Base-by-base conservation (phyloP, 192 early-diverging fungal genomes). In the Linnemannia zychae region DNA sequence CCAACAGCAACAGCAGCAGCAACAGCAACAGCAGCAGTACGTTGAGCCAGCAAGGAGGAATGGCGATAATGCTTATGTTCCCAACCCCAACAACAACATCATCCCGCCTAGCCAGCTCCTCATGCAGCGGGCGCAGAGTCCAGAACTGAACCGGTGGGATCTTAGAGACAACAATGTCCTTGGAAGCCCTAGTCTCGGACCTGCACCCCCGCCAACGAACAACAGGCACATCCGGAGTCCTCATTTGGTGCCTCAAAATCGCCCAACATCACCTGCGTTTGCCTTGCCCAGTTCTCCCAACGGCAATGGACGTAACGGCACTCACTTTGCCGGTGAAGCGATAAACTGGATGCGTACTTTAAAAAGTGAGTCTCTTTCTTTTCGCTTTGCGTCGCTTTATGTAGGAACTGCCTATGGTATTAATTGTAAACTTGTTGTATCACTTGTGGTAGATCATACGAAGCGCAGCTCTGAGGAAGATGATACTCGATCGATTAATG, bases 11-110 rank as follows among this genome's bases (percentile, higher is more conserved):
- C 36, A 38, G 22, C 40, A 48, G 12, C 40, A 48, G n/a, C 24
- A 16, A 13, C 60, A 79, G 15, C 46, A 67, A 36, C 71, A 67
- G 0, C 57, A 63, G 38, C 11, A 31, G n/a, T 17, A 17, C 5
- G 0, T 24, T n/a, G 67, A 63, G 12, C 57, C 57, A 31, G 36
- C 67, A 20, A 52, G 44, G 50, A 46, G 4, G 20, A 20, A 46
- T 37, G 68, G 57, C 7, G 72, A 78, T 2, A 75, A 78, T 75
- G 52, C 46, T 12, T 84, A 84, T 75, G 67, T 84, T 2, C 82
- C 82, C 20, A 84, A 79, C 68, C 77, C 77, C 7, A 78, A 79
- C 28, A 84, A 84, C 37, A 78, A 79, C 36, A 84, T 84, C 52
- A 36, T 79, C 7, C 82, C 82, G 24, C 82, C 82, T 1, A 74